Evolutionary conservation across 2,329 filamentous ascomycete genomes (phyloP), one percentile per base, ranked within the genome.

Genomic region (Mycosphaerelloides madeirae): DNA sequence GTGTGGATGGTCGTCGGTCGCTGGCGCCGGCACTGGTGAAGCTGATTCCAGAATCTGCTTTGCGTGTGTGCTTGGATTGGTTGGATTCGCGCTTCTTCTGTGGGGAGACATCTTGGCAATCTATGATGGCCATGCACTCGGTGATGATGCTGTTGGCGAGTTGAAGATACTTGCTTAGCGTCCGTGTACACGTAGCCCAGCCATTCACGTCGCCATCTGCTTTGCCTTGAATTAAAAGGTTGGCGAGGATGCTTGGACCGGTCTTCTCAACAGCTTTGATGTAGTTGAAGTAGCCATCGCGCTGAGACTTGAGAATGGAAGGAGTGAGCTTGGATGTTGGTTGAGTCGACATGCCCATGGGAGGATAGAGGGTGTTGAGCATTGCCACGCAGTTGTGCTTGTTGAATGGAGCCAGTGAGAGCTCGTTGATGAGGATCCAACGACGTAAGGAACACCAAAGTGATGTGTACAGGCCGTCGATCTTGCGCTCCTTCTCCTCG

Each of bases 331-430:
- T 71, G 20, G 71, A 65, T 8, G 77, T 78, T 4, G 75, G 77
- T 14, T 48, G 42, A 13, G 65, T 62, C 11, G 65, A 62, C 33
- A 70, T 68, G 32, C 75, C 69, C 11, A 52, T 47, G 2, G 81
- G 79, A 6, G 81, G 81, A 51, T 83, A 79, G 22, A 84, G 68
- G 8, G 80, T 84, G 65, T 84, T 84, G 39, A 84, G 74, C 74
- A 84, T 80, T 41, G 79, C 81, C 51, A 83, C 71, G 58, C 80
- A 82, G 60, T 83, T 83, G 56, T 76, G 72, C 61, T 81, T 82
- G 67, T 79, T 79, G 64, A 80, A 81, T 1, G 79, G 79, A 25
- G 73, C 68, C 22, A 81, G 68, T 19, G 78, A 75, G 55, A 84
- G 72, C 55, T 84, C 80, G 55, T 84, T 83, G 63, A 84, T 76